Evolutionary conservation across 768 basidiomycete genomes (phyloP), one percentile per base, ranked within the genome.

Genomic region (Boletellus ananiceps): DNA sequence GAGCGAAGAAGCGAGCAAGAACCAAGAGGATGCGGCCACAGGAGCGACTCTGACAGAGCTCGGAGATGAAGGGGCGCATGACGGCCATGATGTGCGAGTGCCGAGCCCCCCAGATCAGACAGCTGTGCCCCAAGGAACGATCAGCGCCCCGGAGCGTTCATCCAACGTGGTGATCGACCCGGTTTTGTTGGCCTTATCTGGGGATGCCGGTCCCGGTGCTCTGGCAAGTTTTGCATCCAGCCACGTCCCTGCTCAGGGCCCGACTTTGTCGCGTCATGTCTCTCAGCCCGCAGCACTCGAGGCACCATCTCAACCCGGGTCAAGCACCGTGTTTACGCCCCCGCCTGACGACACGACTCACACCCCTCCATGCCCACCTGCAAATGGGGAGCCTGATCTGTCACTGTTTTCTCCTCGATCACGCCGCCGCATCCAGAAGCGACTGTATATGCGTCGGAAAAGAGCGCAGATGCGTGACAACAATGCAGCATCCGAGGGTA

Each of bases 371-470:
- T 27, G 46, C 16, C 37, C 29, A 5, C 8, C 48, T 16, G 21
- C 23, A 21, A 57, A 44, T 3, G 46, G 40, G 33, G 46, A 51
- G 5, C n/a, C 54, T 25, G 61, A 62, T 39, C 40, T 63, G 15
- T 53, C 54, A n/a, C 45, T 46, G 27, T 68, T 77, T 18, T 78
- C 74, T 16, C 80, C 82, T 1, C 58, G 56, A 1, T 71, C 77
- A 8, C 80, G 80, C 7, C 76, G 81, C 31, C 80, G 77, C n/a
- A 54, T 79, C 19, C 68, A 69, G 50, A 87, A 87, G 50, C 74
- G 85, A 34, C 68, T 88, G 6, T 78, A 85, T 55, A 88, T 88
- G 87, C 80, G 86, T 5, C 77, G 79, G 25, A 82, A 79, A 61
- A 77, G 86, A 37, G 86, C 87, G 3, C 65, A 71, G 25, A 64